Evolutionary conservation across 164 flowering plant genomes (phyloP), one percentile per base, ranked within the genome.

Genomic region (Liriodendron chinense): DNA sequence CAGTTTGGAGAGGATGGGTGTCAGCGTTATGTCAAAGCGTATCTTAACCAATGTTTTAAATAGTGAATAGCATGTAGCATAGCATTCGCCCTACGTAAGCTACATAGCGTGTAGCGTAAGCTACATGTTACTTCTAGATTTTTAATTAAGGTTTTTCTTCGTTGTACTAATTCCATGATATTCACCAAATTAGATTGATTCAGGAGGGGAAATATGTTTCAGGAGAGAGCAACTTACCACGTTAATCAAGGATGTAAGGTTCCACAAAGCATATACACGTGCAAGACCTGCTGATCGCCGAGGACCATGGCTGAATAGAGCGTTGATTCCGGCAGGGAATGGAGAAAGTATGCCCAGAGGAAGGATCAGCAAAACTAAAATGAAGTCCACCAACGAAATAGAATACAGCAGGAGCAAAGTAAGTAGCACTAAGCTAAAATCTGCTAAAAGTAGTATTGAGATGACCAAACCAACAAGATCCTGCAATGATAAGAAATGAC

Each of bases 181-280:
- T n/a, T n/a, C n/a, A n/a, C n/a, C n/a, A n/a, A n/a, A n/a, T n/a
- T n/a, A n/a, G n/a, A n/a, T n/a, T n/a, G n/a, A 34, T 34, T 34
- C 6, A 34, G 43, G 43, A 34, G 43, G 43, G 43, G 43, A 34
- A 34, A 34, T 34, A 34, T 34, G 43, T 34, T 34, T 68, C 20
- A 20, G 23, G 22, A 69, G 53, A 7, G 26, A 73, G 76, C 21
- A 74, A 86, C 97, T 91, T 91, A 93, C 99, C 66, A 93, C 93
- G 77, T 95, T 95, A 63, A 89, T 80, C 76, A 91, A 80, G 72
- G 99, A 95, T 28, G 91, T 88, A 48, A 95, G 74, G 77, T 95
- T 95, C 99, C 98, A 95, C 75, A 95, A 74, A 79, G 96, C 97
- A 90, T 93, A 94, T 25, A 90, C 85, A 76, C 97, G 99, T 34